phyloP scores from a whole-genome alignment of 2,329 filamentous ascomycete species.

The Phaeosphaeria sp. region DNA sequence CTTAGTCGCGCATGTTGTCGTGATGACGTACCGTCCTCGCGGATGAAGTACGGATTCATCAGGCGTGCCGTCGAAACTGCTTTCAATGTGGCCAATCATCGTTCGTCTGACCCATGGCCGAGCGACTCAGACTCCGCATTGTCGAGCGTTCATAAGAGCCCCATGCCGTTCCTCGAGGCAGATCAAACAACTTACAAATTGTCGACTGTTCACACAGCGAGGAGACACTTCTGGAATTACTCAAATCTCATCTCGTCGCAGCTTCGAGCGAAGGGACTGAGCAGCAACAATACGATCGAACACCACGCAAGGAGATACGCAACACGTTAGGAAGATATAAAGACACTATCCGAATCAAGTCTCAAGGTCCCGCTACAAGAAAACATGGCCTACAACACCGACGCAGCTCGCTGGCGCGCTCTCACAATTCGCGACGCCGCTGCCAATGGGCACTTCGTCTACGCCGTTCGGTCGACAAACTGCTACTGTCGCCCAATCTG shows the following conservation, averaged over 20 bases:
- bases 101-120: constrained; percentile 1
- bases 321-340: neutral
- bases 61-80: constrained; percentile 8
- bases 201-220: neutral
- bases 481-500: constrained; percentile 70
- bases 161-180: neutral
- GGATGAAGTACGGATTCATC: neutral
- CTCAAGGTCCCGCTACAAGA: neutral
- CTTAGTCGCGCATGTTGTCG: neutral
- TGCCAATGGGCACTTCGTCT: constrained; percentile 59
- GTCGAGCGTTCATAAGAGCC: neutral
- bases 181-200: neutral
- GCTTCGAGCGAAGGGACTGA: neutral
- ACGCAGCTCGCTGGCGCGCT: constrained; percentile 49
- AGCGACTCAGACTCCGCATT: neutral
- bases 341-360: neutral
- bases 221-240: too few species aligned
- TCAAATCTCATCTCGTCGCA: neutral
- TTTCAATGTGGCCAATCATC: constrained; percentile 35
- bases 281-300: neutral
- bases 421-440: constrained; percentile 53
- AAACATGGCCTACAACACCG: constrained; percentile 40
- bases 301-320: neutral
- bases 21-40: neutral
- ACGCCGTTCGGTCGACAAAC: constrained; percentile 62